Conservation (phyloP, 2,329 filamentous ascomycete species). For the Pyrenophora tritici-repentis region DNA sequence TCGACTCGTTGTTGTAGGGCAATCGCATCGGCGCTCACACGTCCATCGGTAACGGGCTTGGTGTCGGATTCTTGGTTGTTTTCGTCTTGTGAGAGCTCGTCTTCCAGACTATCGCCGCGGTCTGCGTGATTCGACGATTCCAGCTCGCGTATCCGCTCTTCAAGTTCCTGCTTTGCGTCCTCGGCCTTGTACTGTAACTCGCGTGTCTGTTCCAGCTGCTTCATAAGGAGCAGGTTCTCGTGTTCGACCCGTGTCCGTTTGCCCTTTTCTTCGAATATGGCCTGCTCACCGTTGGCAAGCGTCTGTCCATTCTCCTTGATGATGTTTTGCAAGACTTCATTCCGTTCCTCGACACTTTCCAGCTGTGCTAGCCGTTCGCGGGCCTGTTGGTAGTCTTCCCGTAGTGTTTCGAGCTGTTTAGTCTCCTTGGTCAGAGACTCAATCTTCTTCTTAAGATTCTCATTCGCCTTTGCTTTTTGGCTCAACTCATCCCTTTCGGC, state of each 20-base stretch:
- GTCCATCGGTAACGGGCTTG: slow-evolving; percentile 24
- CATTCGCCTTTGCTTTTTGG: slow-evolving; percentile 57
- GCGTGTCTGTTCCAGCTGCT: slow-evolving; percentile 54
- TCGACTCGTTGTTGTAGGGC: slow-evolving; percentile 50
- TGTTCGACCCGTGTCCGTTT: slow-evolving; percentile 55
- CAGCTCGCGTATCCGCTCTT: slow-evolving; percentile 51
- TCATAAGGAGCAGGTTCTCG: slow-evolving; percentile 53
- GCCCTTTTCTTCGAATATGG: slow-evolving; percentile 57
- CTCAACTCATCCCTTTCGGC: slow-evolving; percentile 56
- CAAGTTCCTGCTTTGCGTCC: slow-evolving; percentile 54
- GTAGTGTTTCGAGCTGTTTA: slow-evolving; percentile 49
- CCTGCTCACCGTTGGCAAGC: slow-evolving; percentile 57
- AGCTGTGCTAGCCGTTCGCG: slow-evolving; percentile 53
- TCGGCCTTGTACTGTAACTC: slow-evolving; percentile 56
- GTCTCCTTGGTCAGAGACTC: slow-evolving; percentile 56
- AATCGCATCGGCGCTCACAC: slow-evolving; percentile 42
- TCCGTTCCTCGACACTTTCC: slow-evolving; percentile 52
- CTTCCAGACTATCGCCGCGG: slow-evolving; percentile 46
- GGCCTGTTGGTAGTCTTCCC: slow-evolving; percentile 52
- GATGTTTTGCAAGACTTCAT: slow-evolving; percentile 54
- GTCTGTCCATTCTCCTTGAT: slow-evolving; percentile 58
- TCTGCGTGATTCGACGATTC: slow-evolving; percentile 40
- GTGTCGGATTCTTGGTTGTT: slow-evolving; percentile 32
- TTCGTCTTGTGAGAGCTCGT: slow-evolving; percentile 47
- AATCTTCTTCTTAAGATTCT: slow-evolving; percentile 60